Conservation (phyloP, 2,329 filamentous ascomycete species). For the Stachybotrys chlorohalonatus region DNA sequence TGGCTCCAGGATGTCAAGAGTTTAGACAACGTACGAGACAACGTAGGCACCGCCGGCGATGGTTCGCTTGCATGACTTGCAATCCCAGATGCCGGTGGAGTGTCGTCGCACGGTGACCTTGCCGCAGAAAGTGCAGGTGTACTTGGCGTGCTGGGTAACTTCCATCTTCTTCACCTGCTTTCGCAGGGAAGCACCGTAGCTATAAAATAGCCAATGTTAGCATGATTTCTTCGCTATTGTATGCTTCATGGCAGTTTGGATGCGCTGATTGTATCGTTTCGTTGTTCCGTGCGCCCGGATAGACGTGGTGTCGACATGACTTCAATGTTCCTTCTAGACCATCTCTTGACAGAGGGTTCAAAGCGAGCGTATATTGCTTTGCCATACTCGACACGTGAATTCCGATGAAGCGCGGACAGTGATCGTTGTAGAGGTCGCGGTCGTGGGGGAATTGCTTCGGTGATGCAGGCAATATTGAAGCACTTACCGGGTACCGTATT, state of each 20-base stretch:
- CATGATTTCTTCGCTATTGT: not conserved
- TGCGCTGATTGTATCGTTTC: too few species aligned
- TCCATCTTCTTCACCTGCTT: conserved; percentile 99
- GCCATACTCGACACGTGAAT: too few species aligned
- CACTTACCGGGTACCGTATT: conserved; percentile 91
- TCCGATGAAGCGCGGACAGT: too few species aligned
- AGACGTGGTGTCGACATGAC: too few species aligned
- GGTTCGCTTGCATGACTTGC: conserved; percentile 90
- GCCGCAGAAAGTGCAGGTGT: conserved; percentile 97
- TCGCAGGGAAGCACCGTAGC: conserved; percentile 98
- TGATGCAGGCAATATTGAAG: not conserved
- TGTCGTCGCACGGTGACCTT: conserved; percentile 90
- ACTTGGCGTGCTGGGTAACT: conserved; percentile 96
- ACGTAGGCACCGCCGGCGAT: conserved; percentile 70
- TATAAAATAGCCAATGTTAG: conserved; percentile 22
- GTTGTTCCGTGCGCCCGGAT: too few species aligned
- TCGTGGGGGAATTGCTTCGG: too few species aligned
- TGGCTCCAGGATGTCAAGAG: not conserved
- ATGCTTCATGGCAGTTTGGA: not conserved
- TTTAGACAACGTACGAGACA: conserved; percentile 69
- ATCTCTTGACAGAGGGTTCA: too few species aligned
- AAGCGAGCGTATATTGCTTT: too few species aligned
- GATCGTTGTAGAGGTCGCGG: too few species aligned
- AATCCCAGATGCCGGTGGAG: conserved; percentile 94
- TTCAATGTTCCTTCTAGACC: too few species aligned